These are phyloP conservation scores for Nigrospora sphaerica DNA, from an alignment of 2,329 filamentous ascomycete species.

Conservation along the genomic window DNA sequence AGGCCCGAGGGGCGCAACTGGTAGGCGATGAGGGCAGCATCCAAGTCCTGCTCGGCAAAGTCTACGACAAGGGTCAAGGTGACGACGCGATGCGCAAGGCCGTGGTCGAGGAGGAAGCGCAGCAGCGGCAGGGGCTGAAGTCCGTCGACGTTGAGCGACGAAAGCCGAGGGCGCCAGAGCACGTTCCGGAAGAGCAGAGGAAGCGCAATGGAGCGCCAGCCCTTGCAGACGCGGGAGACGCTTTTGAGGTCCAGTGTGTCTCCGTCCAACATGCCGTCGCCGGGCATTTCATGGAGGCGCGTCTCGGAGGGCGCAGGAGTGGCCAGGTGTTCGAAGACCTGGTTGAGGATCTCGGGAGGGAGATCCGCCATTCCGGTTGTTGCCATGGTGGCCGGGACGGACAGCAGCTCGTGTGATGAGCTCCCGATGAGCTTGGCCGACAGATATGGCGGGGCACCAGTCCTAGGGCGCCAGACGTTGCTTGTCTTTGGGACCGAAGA, in stretches of 20 bases:
- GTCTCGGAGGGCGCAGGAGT: constrained; percentile 37
- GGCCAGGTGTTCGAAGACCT: constrained; percentile 50
- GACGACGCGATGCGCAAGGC: constrained; percentile 30
- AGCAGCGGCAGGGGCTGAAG: constrained; percentile 29
- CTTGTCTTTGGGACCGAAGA: too few species aligned
- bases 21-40: constrained; percentile 19
- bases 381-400: neutral
- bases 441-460: too few species aligned
- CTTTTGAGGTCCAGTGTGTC: constrained; percentile 42
- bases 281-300: constrained; percentile 42
- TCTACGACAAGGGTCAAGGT: constrained; percentile 34
- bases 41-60: constrained; percentile 19
- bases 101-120: constrained; percentile 27
- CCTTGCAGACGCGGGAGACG: constrained; percentile 43
- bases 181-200: constrained; percentile 52
- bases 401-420: too few species aligned
- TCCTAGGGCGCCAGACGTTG: too few species aligned
- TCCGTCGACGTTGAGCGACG: constrained; percentile 14
- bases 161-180: constrained; percentile 27
- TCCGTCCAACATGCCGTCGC: constrained; percentile 29
- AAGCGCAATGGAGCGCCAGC: constrained; percentile 44
- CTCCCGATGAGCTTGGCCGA: too few species aligned
- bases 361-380: constrained; percentile 27
- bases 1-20: constrained; percentile 22
- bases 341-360: constrained; percentile 54